phyloP scores from a whole-genome alignment of 805 yeast genomes.

The Cyberlindnera subsufficiens region DNA sequence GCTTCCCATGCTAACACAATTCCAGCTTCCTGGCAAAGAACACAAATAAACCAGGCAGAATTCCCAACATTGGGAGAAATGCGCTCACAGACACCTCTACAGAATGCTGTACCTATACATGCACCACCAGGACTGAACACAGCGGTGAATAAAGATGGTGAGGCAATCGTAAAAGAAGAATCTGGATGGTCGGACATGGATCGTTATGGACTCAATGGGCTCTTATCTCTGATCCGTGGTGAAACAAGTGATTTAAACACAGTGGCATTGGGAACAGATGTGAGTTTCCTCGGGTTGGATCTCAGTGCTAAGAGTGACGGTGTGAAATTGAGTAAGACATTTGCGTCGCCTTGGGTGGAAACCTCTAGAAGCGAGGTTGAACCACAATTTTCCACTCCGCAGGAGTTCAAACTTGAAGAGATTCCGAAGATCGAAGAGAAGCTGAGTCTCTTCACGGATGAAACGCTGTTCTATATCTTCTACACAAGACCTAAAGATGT shows the following conservation, averaged over 20 bases:
- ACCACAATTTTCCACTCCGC: slow-evolving; percentile 70
- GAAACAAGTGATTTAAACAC: slow-evolving; percentile 58
- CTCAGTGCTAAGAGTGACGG: slow-evolving; percentile 32
- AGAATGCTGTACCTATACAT: background rate
- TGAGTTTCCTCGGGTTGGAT: slow-evolving; percentile 61
- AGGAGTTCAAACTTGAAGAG: slow-evolving; percentile 20
- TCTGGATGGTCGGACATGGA: slow-evolving; percentile 39
- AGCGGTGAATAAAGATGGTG: background rate
- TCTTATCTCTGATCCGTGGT: slow-evolving; percentile 52
- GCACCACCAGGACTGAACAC: slow-evolving; percentile 1
- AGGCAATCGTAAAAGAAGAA: slow-evolving; percentile 5
- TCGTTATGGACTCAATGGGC: slow-evolving; percentile 62
- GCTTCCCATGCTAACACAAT: background rate
- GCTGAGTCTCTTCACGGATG: slow-evolving; percentile 70
- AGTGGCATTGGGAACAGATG: slow-evolving; percentile 71
- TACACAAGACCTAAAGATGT: slow-evolving; percentile 91
- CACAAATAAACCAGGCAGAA: slow-evolving; percentile 1
- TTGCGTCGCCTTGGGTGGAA: slow-evolving; percentile 95
- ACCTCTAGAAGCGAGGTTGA: slow-evolving; percentile 86
- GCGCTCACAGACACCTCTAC: slow-evolving; percentile 1
- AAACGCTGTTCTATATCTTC: slow-evolving; percentile 87
- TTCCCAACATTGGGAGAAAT: slow-evolving; percentile 1
- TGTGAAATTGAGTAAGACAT: slow-evolving; percentile 48
- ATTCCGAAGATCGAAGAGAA: slow-evolving; percentile 30
- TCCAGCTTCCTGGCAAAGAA: slow-evolving; percentile 1